phyloP scores from a whole-genome alignment of 352 stramenopile species.

The Albugo candida region DNA sequence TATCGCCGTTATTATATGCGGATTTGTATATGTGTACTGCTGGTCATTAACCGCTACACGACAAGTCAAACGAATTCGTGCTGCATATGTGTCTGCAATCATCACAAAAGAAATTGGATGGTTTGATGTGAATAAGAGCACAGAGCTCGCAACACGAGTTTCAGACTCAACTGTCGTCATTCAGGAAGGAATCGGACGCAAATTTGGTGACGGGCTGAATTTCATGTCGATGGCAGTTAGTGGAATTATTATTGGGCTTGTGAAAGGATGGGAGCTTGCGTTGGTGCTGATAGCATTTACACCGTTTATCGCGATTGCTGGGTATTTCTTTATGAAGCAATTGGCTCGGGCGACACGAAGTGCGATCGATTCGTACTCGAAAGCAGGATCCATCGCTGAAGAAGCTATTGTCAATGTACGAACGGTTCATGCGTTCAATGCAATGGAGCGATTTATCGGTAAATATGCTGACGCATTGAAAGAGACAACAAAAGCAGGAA shows the following conservation, averaged over 20 bases:
- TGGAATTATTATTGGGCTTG: conserved; percentile 37
- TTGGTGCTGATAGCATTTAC: conserved; percentile 41
- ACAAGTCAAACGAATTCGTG: conserved; percentile 35
- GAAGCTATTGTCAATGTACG: conserved; percentile 49
- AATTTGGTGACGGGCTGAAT: conserved; percentile 29
- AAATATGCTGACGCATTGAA: conserved; percentile 38
- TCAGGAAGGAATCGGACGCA: conserved; percentile 40
- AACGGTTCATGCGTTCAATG: conserved; percentile 66
- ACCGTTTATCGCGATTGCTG: conserved; percentile 33
- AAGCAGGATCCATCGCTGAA: conserved; percentile 49
- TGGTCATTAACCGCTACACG: conserved; percentile 40
- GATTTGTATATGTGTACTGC: conserved; percentile 24
- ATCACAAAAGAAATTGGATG: conserved; percentile 43
- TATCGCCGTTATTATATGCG: conserved; percentile 9
- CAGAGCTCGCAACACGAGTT: conserved; percentile 17
- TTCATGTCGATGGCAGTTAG: conserved; percentile 42
- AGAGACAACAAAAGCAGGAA: conserved; percentile 22
- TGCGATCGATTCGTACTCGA: conserved; percentile 33
- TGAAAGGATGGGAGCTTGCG: conserved; percentile 43
- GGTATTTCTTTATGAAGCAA: conserved; percentile 28
- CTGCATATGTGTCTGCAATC: conserved; percentile 29
- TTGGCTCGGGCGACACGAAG: conserved; percentile 23
- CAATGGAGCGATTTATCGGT: conserved; percentile 24
- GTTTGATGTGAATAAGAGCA: conserved; percentile 48
- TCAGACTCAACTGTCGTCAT: conserved; percentile 22